A percentile compares a stretch with the other conserved stretches of the same genome.
Conservation (phyloP, 768 basidiomycete genomes). For the Russula emetica region DNA sequence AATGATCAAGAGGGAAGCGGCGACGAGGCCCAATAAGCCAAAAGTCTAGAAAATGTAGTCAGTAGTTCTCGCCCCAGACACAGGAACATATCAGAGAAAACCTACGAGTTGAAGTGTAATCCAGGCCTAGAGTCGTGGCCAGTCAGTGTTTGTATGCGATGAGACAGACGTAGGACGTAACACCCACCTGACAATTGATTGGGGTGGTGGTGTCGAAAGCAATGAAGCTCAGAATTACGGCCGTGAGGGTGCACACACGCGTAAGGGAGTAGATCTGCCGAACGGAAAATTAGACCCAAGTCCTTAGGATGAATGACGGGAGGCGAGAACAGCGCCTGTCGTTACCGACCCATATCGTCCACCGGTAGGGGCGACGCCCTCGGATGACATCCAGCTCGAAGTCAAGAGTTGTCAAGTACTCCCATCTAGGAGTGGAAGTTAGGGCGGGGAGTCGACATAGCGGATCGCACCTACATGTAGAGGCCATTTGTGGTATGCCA, state of each 20-base stretch:
- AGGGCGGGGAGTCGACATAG: background rate
- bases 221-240: background rate
- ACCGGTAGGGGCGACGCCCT: background rate
- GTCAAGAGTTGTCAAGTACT: background rate
- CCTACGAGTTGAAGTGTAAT: background rate
- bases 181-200: background rate
- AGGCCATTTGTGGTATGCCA: background rate
- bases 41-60: background rate
- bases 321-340: background rate
- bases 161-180: background rate
- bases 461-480: background rate
- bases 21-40: background rate
- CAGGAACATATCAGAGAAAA: background rate
- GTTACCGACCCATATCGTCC: background rate
- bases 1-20: slow-evolving; percentile 1
- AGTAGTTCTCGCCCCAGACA: background rate
- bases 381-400: background rate
- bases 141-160: background rate
- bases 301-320: background rate
- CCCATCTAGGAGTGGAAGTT: background rate
- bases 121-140: background rate
- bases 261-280: background rate
- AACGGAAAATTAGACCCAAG: too few species aligned
- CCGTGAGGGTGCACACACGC: background rate
- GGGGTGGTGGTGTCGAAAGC: background rate